These are phyloP conservation scores for Gossypioides kirkii DNA, from an alignment of 345 rosid species.

Conservation along the genomic window DNA sequence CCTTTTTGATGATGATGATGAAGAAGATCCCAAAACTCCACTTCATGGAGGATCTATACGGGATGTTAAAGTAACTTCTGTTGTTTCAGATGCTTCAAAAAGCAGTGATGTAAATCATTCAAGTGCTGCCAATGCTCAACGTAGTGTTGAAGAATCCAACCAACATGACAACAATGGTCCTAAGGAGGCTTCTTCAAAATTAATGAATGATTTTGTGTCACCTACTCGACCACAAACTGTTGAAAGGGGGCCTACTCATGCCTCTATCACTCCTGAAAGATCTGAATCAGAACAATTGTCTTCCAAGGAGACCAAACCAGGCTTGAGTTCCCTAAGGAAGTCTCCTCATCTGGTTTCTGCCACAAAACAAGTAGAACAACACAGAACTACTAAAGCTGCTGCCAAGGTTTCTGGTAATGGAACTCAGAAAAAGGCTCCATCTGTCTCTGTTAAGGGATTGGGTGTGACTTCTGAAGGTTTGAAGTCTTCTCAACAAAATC, in stretches of 20 bases:
- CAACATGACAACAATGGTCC: conserved; percentile 26
- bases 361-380: conserved; percentile 38
- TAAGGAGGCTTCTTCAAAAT: conserved; percentile 29
- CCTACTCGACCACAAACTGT: conserved; percentile 22
- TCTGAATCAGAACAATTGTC: conserved; percentile 32
- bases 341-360: conserved; percentile 39
- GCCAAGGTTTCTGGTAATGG: conserved; percentile 35
- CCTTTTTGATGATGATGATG: conserved; percentile 61
- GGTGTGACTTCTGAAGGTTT: conserved; percentile 31
- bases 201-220: conserved; percentile 29
- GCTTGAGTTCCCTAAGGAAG: conserved; percentile 43
- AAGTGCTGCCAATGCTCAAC: conserved; percentile 25
- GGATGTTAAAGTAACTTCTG: conserved; percentile 29
- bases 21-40: conserved; percentile 77
- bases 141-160: conserved; percentile 29
- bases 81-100: conserved; percentile 33
- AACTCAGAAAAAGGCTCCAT: conserved; percentile 40
- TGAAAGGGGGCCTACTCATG: conserved; percentile 32
- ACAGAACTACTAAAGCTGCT: conserved; percentile 34
- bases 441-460: conserved; percentile 37
- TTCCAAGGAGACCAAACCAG: conserved; percentile 35
- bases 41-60: conserved; percentile 53
- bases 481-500: conserved; percentile 47
- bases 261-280: conserved; percentile 31
- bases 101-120: conserved; percentile 24